Percentiles rank a stretch among this genome's conserved stretches.
These are phyloP conservation scores for Globisporangium perplexum DNA, from an alignment of 352 stramenopile species.

Conservation along the genomic window DNA sequence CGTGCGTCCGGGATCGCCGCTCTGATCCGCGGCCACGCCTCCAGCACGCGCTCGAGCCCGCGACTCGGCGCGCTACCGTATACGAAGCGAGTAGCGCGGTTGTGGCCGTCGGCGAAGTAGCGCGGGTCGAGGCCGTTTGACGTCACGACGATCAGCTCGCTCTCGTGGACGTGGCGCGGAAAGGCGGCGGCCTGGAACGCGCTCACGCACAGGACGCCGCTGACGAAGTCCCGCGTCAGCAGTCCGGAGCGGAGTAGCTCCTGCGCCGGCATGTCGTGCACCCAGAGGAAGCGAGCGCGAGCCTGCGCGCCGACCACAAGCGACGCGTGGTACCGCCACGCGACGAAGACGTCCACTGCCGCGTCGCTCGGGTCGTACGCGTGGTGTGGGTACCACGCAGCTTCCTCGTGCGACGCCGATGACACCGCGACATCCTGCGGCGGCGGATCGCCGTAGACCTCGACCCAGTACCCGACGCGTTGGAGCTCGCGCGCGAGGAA, in stretches of 20 bases:
- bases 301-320: slow-evolving; percentile 39
- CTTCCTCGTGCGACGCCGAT: slow-evolving; percentile 12
- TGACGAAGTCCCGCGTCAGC: slow-evolving; percentile 27
- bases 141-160: slow-evolving; percentile 36
- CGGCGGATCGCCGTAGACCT: slow-evolving; percentile 79
- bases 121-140: slow-evolving; percentile 71
- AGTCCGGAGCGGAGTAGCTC: slow-evolving; percentile 32
- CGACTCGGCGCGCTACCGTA: slow-evolving; percentile 85
- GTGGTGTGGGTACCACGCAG: slow-evolving; percentile 73
- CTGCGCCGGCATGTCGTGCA: slow-evolving; percentile 66
- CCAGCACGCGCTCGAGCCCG: slow-evolving; percentile 62
- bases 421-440: slow-evolving; percentile 29
- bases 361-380: slow-evolving; percentile 55
- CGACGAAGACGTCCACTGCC: slow-evolving; percentile 83
- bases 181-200: slow-evolving; percentile 68
- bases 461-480: slow-evolving; percentile 78
- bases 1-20: slow-evolving; percentile 38
- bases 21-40: slow-evolving; percentile 69
- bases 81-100: slow-evolving; percentile 64
- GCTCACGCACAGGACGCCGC: slow-evolving; percentile 80
- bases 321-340: slow-evolving; percentile 88
- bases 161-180: slow-evolving; percentile 28
- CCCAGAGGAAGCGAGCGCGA: slow-evolving; percentile 59
- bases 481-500: slow-evolving; percentile 79
- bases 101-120: slow-evolving; percentile 56